Conservation (phyloP, 2,329 filamentous ascomycete species). For the Cercospora zeina region DNA sequence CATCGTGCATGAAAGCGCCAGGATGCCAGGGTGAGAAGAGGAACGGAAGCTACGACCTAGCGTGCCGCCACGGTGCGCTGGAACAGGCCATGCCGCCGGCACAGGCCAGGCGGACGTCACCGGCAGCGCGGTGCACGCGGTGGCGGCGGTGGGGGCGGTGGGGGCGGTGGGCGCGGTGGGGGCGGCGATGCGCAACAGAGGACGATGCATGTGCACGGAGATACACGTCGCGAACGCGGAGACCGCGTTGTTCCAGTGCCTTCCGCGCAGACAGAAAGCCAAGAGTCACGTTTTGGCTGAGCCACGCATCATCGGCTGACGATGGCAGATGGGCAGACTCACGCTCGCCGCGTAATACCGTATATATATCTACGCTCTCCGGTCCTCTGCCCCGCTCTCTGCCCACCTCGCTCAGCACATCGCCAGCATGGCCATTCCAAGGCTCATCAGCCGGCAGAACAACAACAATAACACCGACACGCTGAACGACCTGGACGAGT, state of each 20-base stretch:
- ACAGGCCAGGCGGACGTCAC: not conserved
- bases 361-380: not conserved
- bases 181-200: too few relatives aligned
- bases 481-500: not conserved
- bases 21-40: constrained; percentile 8
- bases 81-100: not conserved
- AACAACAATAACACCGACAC: constrained; percentile 2
- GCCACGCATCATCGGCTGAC: constrained; percentile 3
- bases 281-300: constrained; percentile 4
- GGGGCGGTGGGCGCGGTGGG: too few relatives aligned
- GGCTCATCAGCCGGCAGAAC: constrained; percentile 1
- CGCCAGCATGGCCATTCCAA: not conserved
- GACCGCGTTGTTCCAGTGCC: not conserved
- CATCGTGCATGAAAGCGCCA: constrained; percentile 13
- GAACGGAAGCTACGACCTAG: constrained; percentile 3
- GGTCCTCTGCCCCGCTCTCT: not conserved
- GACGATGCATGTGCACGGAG: not conserved
- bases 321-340: not conserved
- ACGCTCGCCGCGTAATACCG: not conserved
- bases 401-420: not conserved
- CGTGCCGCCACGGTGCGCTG: constrained; percentile 4
- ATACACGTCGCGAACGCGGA: not conserved
- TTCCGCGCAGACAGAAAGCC: constrained; percentile 1
- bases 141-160: too few relatives aligned
- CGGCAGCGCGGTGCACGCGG: not conserved